Percentiles rank a stretch among this genome's conserved stretches.
Evolutionary conservation across 2,329 filamentous ascomycete species (phyloP).

Genomic region (Aphanocladium album): DNA sequence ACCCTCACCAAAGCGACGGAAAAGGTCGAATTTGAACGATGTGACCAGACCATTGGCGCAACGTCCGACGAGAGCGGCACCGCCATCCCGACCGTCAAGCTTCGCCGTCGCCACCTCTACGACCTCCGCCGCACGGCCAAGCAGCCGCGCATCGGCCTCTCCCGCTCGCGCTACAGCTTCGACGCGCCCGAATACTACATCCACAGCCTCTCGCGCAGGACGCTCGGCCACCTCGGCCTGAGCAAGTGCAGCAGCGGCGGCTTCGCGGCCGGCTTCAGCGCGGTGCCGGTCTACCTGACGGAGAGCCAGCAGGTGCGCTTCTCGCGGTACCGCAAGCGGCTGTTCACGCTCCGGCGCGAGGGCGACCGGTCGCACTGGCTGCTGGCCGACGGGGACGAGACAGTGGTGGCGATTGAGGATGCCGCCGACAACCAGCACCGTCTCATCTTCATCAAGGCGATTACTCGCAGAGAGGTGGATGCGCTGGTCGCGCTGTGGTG

Average conservation of each 20-base stretch:
- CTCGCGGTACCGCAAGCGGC: background rate
- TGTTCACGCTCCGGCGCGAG: background rate
- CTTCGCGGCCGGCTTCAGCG: background rate
- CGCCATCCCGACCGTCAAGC: background rate
- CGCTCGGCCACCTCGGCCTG: constrained; percentile 5
- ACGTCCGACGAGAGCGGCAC: background rate
- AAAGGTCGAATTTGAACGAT: background rate
- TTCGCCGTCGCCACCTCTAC: background rate
- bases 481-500: constrained; percentile 9
- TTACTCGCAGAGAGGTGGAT: background rate
- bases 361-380: background rate
- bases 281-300: background rate
- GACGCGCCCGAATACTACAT: constrained; percentile 8
- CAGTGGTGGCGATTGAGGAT: background rate
- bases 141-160: constrained; percentile 1
- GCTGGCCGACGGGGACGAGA: background rate
- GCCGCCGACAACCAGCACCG: background rate
- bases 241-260: background rate
- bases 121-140: background rate
- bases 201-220: constrained; percentile 2
- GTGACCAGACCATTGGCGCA: background rate
- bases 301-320: background rate
- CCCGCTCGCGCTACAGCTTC: background rate
- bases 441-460: background rate
- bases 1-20: background rate